Evolutionary conservation across 352 stramenopile species (phyloP), one percentile per base, ranked within the genome.

Genomic region (Saprolegnia parasitica): DNA sequence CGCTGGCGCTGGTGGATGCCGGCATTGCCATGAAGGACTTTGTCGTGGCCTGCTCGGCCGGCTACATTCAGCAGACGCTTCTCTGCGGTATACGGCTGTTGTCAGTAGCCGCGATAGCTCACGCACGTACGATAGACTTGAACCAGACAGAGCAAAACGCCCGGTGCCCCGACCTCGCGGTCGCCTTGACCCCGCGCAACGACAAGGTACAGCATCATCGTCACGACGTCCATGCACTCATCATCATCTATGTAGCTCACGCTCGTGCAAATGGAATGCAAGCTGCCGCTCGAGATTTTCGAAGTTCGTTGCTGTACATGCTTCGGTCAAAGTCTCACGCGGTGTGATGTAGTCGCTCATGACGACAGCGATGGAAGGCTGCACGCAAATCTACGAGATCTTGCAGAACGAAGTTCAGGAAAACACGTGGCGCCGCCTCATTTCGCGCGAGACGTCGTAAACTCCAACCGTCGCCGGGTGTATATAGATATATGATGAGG

Each of bases 11-110:
- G 0, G 91, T 96, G 45, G 89, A 98, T 67, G 91, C 91, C 0
- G 91, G 91, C 37, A 96, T 98, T 57, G 87, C 90, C 45, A 87
- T 98, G 73, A 85, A 90, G 49, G 91, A 98, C 74, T 95, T 97
- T 75, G 89, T 98, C 16, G 88, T 96, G 45, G 86, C 86, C 8
- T 96, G 78, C 20, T 96, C 86, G 20, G 89, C 89, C 1, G 91
- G 90, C 5, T 96, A 96, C 61, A 72, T 97, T 61, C 90, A 97
- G 73, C 86, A 95, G 67, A 92, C 85, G 16, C 81, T 91, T 71
- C 79, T 96, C 15, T 93, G 86, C 61, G 84, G 85, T 93, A 65
- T 21, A 37, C 24, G 18, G 4, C 60, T 1, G 3, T 70, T 24
- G 54, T 29, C 0, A 26, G 35, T 21, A 68, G 15, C 49, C 20